Evolutionary conservation across 2,329 filamentous ascomycete species (phyloP).

Genomic region (Aspergillus sergii): DNA sequence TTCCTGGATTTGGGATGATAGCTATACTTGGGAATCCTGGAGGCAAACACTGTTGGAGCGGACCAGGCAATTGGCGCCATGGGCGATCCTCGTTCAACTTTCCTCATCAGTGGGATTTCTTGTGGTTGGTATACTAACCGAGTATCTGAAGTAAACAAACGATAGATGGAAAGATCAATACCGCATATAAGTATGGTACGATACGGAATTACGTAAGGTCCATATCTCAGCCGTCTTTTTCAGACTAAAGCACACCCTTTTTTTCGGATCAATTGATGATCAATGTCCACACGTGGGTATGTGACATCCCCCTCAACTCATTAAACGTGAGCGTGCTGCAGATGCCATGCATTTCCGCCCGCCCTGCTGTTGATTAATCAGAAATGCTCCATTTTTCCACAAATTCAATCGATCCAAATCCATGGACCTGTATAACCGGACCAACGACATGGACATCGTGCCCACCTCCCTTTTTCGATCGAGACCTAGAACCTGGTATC

Average conservation of each 20-base stretch:
- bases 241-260: not conserved
- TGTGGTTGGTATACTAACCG: not conserved
- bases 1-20: not conserved
- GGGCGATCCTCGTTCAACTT: not conserved
- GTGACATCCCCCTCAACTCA: not conserved
- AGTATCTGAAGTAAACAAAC: not conserved
- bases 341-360: not conserved
- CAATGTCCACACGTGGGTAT: slow-evolving; percentile 4
- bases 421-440: not conserved
- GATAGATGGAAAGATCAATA: not conserved
- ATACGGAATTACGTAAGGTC: not conserved
- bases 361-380: not conserved
- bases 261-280: slow-evolving; percentile 2
- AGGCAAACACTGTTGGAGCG: not conserved
- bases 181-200: not conserved
- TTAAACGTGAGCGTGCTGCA: not conserved
- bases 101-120: not conserved
- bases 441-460: not conserved
- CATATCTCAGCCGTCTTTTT: not conserved
- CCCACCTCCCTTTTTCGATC: not conserved
- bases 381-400: not conserved
- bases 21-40: not conserved
- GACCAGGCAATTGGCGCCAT: not conserved
- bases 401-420: not conserved
- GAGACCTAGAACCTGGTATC: not conserved